phyloP scores from a whole-genome alignment of 1,284 basidiomycete genomes.

The Boletus sp. region DNA sequence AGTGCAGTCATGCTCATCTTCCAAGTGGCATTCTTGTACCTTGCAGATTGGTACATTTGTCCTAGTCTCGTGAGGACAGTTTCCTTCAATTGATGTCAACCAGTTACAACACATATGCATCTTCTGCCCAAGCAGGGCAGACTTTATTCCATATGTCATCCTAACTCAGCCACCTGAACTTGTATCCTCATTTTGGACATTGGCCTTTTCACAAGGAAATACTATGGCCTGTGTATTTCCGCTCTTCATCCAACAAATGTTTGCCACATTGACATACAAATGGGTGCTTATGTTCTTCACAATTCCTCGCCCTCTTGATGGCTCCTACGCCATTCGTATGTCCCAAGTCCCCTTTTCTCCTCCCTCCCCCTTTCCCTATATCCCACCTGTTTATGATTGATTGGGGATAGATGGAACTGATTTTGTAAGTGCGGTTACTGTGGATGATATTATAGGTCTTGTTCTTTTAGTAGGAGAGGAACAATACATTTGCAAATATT shows the following conservation, averaged over 20 bases:
- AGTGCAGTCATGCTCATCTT: constrained; percentile 60
- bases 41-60: constrained; percentile 62
- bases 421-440: background rate
- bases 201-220: constrained; percentile 45
- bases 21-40: constrained; percentile 64
- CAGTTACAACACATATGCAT: constrained; percentile 71
- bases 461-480: constrained; percentile 64
- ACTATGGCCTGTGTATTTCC: constrained; percentile 58
- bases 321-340: constrained; percentile 65
- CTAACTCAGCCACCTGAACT: background rate
- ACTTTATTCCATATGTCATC: constrained; percentile 56
- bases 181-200: background rate
- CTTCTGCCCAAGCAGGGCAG: constrained; percentile 75
- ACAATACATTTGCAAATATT: constrained; percentile 97
- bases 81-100: background rate
- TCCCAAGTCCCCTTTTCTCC: constrained; percentile 5
- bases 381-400: background rate
- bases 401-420: constrained; percentile 5
- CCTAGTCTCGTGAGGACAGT: background rate
- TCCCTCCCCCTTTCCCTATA: too few species aligned
- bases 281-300: constrained; percentile 72
- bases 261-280: constrained; percentile 54
- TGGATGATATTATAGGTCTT: constrained; percentile 10
- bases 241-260: constrained; percentile 64
- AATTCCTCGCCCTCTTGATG: constrained; percentile 55